Conservation (phyloP, 2,329 filamentous ascomycete genomes). For the Cladophialophora exuberans region DNA sequence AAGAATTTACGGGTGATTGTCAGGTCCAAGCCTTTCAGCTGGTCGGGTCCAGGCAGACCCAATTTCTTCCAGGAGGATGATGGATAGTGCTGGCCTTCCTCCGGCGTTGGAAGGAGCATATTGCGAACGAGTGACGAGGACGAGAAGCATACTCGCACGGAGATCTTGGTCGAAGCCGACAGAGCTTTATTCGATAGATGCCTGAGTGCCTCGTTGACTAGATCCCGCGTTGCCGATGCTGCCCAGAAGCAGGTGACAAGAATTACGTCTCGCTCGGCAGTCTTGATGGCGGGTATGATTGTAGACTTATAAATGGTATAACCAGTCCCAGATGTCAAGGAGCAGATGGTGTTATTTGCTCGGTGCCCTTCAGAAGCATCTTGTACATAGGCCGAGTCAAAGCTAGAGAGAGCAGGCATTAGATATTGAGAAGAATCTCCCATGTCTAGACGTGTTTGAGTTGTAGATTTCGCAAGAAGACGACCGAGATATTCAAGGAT, state of each 20-base stretch:
- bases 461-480: no score
- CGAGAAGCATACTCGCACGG: slow-evolving; percentile 76
- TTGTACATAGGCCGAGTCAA: slow-evolving; percentile 6
- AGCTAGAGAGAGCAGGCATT: neutral
- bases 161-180: slow-evolving; percentile 48
- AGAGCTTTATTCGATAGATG: slow-evolving; percentile 59
- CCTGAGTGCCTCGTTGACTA: slow-evolving; percentile 61
- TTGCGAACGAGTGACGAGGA: slow-evolving; percentile 74
- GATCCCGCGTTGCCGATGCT: slow-evolving; percentile 62
- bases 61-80: slow-evolving; percentile 64
- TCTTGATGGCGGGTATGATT: slow-evolving; percentile 64
- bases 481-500: no score
- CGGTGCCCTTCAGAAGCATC: slow-evolving; percentile 12
- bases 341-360: slow-evolving; percentile 1
- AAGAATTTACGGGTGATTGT: slow-evolving; percentile 78
- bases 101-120: slow-evolving; percentile 69
- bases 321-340: slow-evolving; percentile 17
- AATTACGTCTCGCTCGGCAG: slow-evolving; percentile 67
- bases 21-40: slow-evolving; percentile 66
- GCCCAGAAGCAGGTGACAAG: slow-evolving; percentile 86
- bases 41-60: slow-evolving; percentile 63
- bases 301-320: slow-evolving; percentile 28
- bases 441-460: neutral
- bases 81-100: slow-evolving; percentile 64
- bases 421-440: neutral